A percentile compares a stretch with the other conserved stretches of the same genome.
phyloP scores from a whole-genome alignment of 495 filamentous ascomycete genomes.

The Diplogelasinospora grovesii region DNA sequence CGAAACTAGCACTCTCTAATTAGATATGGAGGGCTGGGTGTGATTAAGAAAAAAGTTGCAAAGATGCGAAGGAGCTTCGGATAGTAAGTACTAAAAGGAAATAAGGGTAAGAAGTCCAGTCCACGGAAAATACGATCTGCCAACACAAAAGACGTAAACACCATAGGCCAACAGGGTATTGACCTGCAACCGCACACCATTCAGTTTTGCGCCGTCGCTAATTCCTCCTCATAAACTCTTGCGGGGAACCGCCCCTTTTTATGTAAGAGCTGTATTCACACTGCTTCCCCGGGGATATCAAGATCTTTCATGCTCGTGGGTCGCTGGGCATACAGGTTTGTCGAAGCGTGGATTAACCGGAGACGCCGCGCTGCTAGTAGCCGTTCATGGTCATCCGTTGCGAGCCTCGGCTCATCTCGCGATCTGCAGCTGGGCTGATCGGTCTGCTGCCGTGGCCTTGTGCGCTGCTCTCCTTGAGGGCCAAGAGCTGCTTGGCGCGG shows the following conservation, averaged over 20 bases:
- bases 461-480: slow-evolving; percentile 94
- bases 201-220: slow-evolving; percentile 16
- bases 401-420: slow-evolving; percentile 92
- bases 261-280: slow-evolving; percentile 9
- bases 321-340: slow-evolving; percentile 5
- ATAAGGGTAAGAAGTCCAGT: slow-evolving; percentile 25
- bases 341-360: neutral
- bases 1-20: slow-evolving; percentile 42
- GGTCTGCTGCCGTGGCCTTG: slow-evolving; percentile 82
- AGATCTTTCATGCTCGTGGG: slow-evolving; percentile 11
- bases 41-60: slow-evolving; percentile 25
- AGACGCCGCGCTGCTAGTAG: slow-evolving; percentile 50
- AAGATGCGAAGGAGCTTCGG: slow-evolving; percentile 24
- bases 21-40: slow-evolving; percentile 35
- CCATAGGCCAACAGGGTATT: slow-evolving; percentile 24
- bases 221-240: slow-evolving; percentile 13
- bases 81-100: slow-evolving; percentile 32
- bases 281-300: slow-evolving; percentile 16
- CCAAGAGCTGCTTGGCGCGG: slow-evolving; percentile 97
- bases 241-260: neutral
- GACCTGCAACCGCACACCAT: slow-evolving; percentile 18
- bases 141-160: slow-evolving; percentile 27
- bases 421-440: slow-evolving; percentile 88
- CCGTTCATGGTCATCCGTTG: slow-evolving; percentile 98
- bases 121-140: slow-evolving; percentile 22